Percentiles rank a stretch among this genome's conserved stretches.
phyloP scores from a whole-genome alignment of 1,139 yeast species.

The Nadsonia commutata region DNA sequence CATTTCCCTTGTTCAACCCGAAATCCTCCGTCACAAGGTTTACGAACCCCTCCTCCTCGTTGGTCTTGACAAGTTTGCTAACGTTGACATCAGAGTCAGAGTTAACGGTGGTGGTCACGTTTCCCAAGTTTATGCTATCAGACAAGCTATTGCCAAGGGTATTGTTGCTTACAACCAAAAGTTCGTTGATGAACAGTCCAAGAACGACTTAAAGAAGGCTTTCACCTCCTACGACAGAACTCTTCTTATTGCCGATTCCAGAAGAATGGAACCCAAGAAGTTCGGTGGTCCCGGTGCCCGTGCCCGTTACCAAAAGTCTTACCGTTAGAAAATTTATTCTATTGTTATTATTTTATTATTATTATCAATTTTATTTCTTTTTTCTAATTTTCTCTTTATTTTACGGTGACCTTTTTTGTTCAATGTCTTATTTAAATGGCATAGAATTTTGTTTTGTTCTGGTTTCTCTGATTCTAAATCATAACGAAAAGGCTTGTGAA shows the following conservation, averaged over 20 bases:
- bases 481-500: no score
- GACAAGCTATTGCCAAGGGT: conserved; percentile 99
- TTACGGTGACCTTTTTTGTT: background rate
- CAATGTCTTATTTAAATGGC: background rate
- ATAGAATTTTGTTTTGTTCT: no score
- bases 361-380: background rate
- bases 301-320: conserved; percentile 99
- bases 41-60: conserved; percentile 98
- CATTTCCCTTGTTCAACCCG: conserved; percentile 98
- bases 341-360: conserved; percentile 4
- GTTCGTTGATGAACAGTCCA: conserved; percentile 97
- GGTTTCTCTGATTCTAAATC: no score
- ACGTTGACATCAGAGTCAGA: conserved; percentile 96
- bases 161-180: conserved; percentile 98
- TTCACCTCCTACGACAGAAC: conserved; percentile 98
- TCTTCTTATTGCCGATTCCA: conserved; percentile 97
- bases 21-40: conserved; percentile 97
- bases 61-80: conserved; percentile 97
- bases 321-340: conserved; percentile 56
- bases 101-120: conserved; percentile 99
- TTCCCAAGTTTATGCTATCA: conserved; percentile 98
- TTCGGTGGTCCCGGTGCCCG: conserved; percentile 99
- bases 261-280: conserved; percentile 99
- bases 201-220: conserved; percentile 98
- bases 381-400: background rate